Evolutionary conservation across 306 rosid genomes (phyloP), one percentile per base, ranked within the genome.

Genomic region (Cicer arietinum): DNA sequence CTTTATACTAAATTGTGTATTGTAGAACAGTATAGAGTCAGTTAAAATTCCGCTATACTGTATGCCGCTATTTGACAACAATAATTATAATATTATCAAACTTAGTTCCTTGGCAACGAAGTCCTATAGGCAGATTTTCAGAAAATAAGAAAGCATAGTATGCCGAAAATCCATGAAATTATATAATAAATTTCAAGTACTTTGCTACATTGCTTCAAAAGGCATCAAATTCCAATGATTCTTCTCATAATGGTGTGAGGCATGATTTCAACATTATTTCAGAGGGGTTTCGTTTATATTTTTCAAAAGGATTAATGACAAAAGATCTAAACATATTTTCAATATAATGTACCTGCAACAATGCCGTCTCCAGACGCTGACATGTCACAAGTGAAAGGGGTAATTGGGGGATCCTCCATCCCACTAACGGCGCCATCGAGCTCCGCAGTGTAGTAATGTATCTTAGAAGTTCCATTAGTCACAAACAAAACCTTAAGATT

Each of bases 301-400:
- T 37, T 45, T 79, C 11, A 60, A 75, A 60, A 40, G 63, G 59
- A 70, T 14, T 56, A 51, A 53, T 41, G 35, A 57, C 5, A 35
- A 60, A 80, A 50, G 37, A 43, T n/a, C 62, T 16, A n/a, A 62
- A 75, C 17, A 14, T 30, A 50, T 48, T 46, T 71, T 76, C 71
- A 73, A 48, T 71, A 65, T 60, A 78, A 43, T 17, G 30, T 89
- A 94, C 99, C 99, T 77, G 97, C 99, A 76, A 89, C 90, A 43
- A 91, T 89, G 81, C 96, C 99, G 12, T 94, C 97, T 82, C 97
- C 99, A 18, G 96, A 86, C 54, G 99, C 97, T 52, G 97, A 91
- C 97, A 94, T 91, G 74, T 94, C 95, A 35, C 79, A 0, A 54
- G 95, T 91, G 82, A 85, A 89, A 69, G 97, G 97, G 60, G 91